Percentiles rank a stretch among this genome's conserved stretches.
These are phyloP conservation scores for Sugiyamaella neomexicana DNA, from an alignment of 1,139 yeast genomes.

Conservation along the genomic window DNA sequence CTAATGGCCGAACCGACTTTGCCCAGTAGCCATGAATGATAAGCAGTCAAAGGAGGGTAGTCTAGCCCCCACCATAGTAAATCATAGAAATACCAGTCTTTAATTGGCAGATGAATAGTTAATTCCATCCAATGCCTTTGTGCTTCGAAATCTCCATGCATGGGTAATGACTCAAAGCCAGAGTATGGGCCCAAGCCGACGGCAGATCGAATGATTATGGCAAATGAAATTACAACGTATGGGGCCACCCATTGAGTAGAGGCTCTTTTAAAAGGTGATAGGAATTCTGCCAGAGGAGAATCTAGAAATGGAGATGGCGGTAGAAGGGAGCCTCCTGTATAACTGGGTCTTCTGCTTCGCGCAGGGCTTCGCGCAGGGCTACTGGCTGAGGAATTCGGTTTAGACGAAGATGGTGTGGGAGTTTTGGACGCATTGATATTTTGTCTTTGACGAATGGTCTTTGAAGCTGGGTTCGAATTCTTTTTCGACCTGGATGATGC, in stretches of 20 bases:
- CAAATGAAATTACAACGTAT: slow-evolving; percentile 71
- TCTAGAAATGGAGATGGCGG: slow-evolving; percentile 29
- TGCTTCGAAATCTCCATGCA: slow-evolving; percentile 96
- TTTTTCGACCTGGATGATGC: not conserved
- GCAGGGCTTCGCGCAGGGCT: slow-evolving; percentile 2
- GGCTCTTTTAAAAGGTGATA: slow-evolving; percentile 64
- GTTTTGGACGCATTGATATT: not conserved
- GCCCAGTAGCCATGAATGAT: slow-evolving; percentile 82
- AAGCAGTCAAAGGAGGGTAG: slow-evolving; percentile 96
- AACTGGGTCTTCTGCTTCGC: slow-evolving; percentile 9
- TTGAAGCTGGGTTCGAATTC: not conserved
- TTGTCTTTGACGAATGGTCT: not conserved
- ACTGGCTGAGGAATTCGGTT: not conserved
- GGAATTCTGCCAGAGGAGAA: slow-evolving; percentile 58
- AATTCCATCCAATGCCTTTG: slow-evolving; percentile 98
- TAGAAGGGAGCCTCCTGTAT: slow-evolving; percentile 4
- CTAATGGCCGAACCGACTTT: slow-evolving; percentile 61
- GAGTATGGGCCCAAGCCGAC: slow-evolving; percentile 89
- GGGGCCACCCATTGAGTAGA: slow-evolving; percentile 90
- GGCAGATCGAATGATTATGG: slow-evolving; percentile 75
- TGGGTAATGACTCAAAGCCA: slow-evolving; percentile 62
- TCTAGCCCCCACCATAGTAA: slow-evolving; percentile 94
- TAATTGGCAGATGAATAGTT: slow-evolving; percentile 71
- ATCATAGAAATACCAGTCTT: slow-evolving; percentile 86
- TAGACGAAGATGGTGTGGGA: slow-evolving; percentile 2